These are phyloP conservation scores for Colletotrichum lentis DNA, from an alignment of 2,329 filamentous ascomycete genomes.

Conservation along the genomic window DNA sequence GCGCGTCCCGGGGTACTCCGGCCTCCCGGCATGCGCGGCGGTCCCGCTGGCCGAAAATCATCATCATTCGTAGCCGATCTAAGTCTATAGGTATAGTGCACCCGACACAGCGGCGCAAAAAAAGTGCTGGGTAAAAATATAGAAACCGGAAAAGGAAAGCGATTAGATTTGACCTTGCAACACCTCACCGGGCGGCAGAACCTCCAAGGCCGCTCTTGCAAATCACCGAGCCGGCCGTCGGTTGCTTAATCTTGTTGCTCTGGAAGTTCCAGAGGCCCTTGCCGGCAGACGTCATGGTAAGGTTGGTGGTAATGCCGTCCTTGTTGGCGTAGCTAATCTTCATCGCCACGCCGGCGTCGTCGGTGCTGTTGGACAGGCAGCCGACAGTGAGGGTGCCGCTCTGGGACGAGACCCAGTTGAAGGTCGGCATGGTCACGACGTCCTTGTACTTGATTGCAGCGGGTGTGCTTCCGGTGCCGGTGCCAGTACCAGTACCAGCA, in stretches of 20 bases:
- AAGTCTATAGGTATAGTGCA: neutral
- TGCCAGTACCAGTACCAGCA: neutral
- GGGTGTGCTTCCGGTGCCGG: neutral
- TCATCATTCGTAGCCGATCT: neutral
- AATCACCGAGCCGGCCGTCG: constrained; percentile 17
- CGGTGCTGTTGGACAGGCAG: constrained; percentile 36
- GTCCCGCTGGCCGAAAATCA: neutral
- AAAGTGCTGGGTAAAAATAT: neutral
- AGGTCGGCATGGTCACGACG: constrained; percentile 27
- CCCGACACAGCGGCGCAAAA: too few species aligned
- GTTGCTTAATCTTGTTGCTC: constrained; percentile 37
- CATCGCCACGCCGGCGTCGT: constrained; percentile 38
- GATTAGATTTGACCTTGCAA: neutral
- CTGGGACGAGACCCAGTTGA: constrained; percentile 35
- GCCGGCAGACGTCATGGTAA: constrained; percentile 25
- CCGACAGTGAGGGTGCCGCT: constrained; percentile 39
- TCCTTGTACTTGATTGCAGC: constrained; percentile 17
- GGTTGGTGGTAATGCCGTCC: constrained; percentile 33
- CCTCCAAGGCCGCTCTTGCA: constrained; percentile 37
- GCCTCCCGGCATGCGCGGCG: neutral
- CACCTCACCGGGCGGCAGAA: constrained; percentile 2
- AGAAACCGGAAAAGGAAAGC: neutral
- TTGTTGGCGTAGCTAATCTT: constrained; percentile 41
- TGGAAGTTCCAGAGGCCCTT: constrained; percentile 38
- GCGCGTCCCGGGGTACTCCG: neutral